phyloP scores from a whole-genome alignment of 164 flowering plant species.

The Pachysandra terminalis region DNA sequence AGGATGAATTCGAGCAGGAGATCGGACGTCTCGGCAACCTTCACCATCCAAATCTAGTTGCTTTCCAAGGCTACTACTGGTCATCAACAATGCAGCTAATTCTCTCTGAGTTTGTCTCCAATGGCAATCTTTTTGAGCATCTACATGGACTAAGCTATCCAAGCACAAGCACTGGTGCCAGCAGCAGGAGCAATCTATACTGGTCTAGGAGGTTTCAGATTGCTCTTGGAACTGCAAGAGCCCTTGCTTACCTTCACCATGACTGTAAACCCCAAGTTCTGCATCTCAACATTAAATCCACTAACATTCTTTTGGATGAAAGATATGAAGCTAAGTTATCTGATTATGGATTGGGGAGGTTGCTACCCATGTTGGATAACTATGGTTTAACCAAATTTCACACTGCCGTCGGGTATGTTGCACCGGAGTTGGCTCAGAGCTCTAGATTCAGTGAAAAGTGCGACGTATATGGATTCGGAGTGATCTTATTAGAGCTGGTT shows the following conservation, averaged over 20 bases:
- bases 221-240: conserved; percentile 89
- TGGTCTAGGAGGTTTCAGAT: conserved; percentile 86
- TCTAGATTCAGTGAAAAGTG: conserved; percentile 72
- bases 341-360: conserved; percentile 75
- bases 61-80: conserved; percentile 93
- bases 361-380: conserved; percentile 71
- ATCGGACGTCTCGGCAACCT: conserved; percentile 75
- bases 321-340: conserved; percentile 67
- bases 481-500: conserved; percentile 80
- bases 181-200: conserved; percentile 45
- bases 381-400: conserved; percentile 66
- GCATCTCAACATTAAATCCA: conserved; percentile 86
- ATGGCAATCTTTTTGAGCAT: conserved; percentile 79
- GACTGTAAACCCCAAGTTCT: conserved; percentile 84
- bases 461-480: conserved; percentile 93
- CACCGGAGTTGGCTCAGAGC: conserved; percentile 88
- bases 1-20: conserved; percentile 98
- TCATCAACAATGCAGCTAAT: conserved; percentile 83
- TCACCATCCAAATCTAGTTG: conserved; percentile 67
- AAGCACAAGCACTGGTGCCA: conserved; percentile 62
- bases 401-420: conserved; percentile 82
- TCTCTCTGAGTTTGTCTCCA: conserved; percentile 71
- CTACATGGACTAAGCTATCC: conserved; percentile 56
- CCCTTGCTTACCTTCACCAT: conserved; percentile 90
- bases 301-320: conserved; percentile 83